A percentile compares a stretch with the other conserved stretches of the same genome.
These are phyloP conservation scores for Trifolium dubium DNA, from an alignment of 306 rosid species.

Conservation along the genomic window DNA sequence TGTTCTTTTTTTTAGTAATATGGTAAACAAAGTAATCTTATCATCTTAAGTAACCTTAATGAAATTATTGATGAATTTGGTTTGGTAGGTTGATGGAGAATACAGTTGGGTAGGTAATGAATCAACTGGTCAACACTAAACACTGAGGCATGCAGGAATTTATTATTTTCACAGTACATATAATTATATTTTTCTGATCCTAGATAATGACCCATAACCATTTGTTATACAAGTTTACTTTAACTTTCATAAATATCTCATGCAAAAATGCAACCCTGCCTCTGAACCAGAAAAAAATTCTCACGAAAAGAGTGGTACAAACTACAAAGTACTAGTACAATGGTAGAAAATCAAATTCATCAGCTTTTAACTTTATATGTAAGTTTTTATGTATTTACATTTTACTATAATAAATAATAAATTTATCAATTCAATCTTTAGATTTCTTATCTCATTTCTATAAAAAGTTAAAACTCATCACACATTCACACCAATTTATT, in stretches of 20 bases:
- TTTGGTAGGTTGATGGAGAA: conserved; percentile 40
- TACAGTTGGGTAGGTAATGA: conserved; percentile 9
- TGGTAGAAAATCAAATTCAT: neutral
- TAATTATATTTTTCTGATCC: conserved; percentile 21
- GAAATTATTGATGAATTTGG: neutral
- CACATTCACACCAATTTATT: too few species aligned
- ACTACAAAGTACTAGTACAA: too few species aligned
- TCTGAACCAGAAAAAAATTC: neutral
- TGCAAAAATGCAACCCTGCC: neutral
- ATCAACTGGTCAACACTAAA: neutral
- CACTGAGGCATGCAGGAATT: conserved; percentile 20
- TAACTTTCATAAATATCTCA: neutral
- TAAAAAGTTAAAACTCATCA: too few species aligned
- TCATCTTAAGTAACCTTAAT: neutral
- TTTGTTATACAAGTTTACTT: conserved; percentile 14
- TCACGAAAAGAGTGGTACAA: neutral
- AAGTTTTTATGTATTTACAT: neutral
- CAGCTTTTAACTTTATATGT: neutral
- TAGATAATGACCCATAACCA: conserved; percentile 30
- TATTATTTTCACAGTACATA: conserved; percentile 31
- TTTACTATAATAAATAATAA: neutral
- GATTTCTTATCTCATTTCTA: neutral
- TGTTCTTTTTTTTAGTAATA: too few species aligned
- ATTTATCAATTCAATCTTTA: neutral
- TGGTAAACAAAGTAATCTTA: neutral